phyloP scores from a whole-genome alignment of 148 eudicot genomes.

The Arctostaphylos glauca region DNA sequence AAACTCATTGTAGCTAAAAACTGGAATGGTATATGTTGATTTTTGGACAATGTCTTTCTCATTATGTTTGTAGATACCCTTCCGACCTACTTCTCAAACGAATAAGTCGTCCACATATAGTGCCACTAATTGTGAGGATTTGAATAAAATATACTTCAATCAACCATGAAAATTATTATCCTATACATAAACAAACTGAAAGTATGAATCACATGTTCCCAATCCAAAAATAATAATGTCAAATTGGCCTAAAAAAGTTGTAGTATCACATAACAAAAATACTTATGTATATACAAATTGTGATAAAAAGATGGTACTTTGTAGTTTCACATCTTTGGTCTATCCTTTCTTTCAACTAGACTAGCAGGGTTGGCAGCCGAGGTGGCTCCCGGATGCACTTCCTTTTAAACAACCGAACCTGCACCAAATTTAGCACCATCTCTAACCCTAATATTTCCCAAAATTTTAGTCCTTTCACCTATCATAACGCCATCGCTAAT shows the following conservation, averaged over 20 bases:
- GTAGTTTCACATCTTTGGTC: constrained; percentile 14
- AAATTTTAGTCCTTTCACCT: constrained; percentile 42
- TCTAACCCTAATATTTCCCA: constrained; percentile 35
- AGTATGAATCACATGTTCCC: not conserved
- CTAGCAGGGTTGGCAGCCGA: constrained; percentile 58
- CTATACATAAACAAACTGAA: not conserved
- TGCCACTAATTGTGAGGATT: too few relatives aligned
- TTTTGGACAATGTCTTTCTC: too few relatives aligned
- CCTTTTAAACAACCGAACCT: constrained; percentile 35
- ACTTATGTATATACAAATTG: not conserved
- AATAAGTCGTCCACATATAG: too few relatives aligned
- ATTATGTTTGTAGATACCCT: too few relatives aligned
- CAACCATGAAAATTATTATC: too few relatives aligned
- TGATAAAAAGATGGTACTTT: not conserved
- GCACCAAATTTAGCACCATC: constrained; percentile 44
- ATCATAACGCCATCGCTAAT: constrained; percentile 50
- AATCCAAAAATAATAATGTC: not conserved
- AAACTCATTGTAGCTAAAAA: too few relatives aligned
- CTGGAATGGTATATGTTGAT: too few relatives aligned
- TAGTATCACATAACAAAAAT: not conserved
- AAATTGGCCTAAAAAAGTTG: not conserved
- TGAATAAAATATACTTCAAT: too few relatives aligned
- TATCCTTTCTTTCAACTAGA: constrained; percentile 26
- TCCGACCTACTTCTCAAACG: too few relatives aligned
- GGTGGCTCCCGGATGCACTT: constrained; percentile 34